phyloP scores from a whole-genome alignment of 1,284 basidiomycete genomes.

The Leucoagaricus sp. region DNA sequence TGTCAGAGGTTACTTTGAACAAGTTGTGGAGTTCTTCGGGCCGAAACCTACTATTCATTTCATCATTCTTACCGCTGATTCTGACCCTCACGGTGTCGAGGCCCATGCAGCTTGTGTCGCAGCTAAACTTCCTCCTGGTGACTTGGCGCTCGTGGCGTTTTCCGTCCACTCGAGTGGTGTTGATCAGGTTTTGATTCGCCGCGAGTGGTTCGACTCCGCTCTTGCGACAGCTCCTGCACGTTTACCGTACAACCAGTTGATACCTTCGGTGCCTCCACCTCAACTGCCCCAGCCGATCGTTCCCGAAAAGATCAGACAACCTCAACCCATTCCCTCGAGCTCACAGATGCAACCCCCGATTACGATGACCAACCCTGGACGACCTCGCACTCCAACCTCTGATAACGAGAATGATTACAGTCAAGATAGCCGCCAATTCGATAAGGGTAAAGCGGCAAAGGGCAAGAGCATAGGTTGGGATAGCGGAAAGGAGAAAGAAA shows the following conservation, averaged over 20 bases:
- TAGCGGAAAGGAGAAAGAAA: constrained; percentile 46
- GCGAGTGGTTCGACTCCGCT: constrained; percentile 78
- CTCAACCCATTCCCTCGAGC: constrained; percentile 20
- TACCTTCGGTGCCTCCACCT: constrained; percentile 25
- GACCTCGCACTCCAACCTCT: constrained; percentile 66
- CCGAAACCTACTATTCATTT: constrained; percentile 86
- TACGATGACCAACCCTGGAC: constrained; percentile 35
- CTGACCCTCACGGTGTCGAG: constrained; percentile 77
- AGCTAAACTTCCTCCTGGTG: constrained; percentile 72
- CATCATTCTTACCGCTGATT: constrained; percentile 77
- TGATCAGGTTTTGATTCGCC: constrained; percentile 79
- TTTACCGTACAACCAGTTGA: constrained; percentile 53
- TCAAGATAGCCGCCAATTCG: constrained; percentile 52
- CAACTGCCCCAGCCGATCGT: constrained; percentile 32
- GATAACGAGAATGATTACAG: constrained; percentile 70
- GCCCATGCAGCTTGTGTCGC: constrained; percentile 79
- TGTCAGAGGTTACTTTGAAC: constrained; percentile 67
- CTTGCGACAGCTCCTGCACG: constrained; percentile 55
- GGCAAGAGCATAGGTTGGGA: constrained; percentile 65
- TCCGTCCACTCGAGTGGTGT: constrained; percentile 81
- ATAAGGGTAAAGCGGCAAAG: constrained; percentile 58
- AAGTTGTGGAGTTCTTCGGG: constrained; percentile 77
- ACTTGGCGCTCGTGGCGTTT: constrained; percentile 78
- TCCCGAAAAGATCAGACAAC: constrained; percentile 21
- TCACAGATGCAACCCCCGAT: constrained; percentile 21